phyloP scores from a whole-genome alignment of 2,329 filamentous ascomycete genomes.

The Xylaria sp. region DNA sequence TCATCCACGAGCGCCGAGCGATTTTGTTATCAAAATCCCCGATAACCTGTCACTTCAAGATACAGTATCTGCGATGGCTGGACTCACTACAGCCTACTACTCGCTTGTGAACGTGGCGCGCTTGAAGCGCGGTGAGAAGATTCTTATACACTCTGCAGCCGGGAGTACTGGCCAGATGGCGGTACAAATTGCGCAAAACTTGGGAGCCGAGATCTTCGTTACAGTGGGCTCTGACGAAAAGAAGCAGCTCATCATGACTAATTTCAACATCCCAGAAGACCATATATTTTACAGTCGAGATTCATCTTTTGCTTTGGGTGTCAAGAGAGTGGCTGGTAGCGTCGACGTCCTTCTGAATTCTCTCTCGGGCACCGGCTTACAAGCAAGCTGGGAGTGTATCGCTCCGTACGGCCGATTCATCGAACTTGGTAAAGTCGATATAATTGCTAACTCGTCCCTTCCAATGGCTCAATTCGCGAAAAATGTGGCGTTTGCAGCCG shows the following conservation, averaged over 20 bases:
- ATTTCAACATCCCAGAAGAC: constrained; percentile 1
- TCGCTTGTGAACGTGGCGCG: neutral
- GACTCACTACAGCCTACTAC: neutral
- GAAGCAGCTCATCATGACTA: constrained; percentile 9
- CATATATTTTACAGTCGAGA: constrained; percentile 34
- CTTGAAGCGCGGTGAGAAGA: neutral
- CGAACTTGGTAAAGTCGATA: constrained; percentile 32
- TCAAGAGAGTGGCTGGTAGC: constrained; percentile 12
- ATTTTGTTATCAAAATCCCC: too few relatives aligned
- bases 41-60: neutral
- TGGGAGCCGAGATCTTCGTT: constrained; percentile 29
- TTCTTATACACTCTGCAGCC: constrained; percentile 28
- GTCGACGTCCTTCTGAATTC: constrained; percentile 51
- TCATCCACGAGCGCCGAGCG: neutral
- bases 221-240: constrained; percentile 26
- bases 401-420: constrained; percentile 54
- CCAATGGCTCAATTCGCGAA: constrained; percentile 24
- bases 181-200: constrained; percentile 18
- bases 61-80: neutral
- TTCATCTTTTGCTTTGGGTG: constrained; percentile 2
- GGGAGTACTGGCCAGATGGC: constrained; percentile 29
- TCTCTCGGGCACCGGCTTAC: constrained; percentile 52
- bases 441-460: constrained; percentile 9
- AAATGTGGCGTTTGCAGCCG: constrained; percentile 17
- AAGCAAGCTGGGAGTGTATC: constrained; percentile 54